Percentiles rank a stretch among this genome's conserved stretches.
phyloP scores from a whole-genome alignment of 2,329 filamentous ascomycete species.

The Arthrobotrys sphaeroides region DNA sequence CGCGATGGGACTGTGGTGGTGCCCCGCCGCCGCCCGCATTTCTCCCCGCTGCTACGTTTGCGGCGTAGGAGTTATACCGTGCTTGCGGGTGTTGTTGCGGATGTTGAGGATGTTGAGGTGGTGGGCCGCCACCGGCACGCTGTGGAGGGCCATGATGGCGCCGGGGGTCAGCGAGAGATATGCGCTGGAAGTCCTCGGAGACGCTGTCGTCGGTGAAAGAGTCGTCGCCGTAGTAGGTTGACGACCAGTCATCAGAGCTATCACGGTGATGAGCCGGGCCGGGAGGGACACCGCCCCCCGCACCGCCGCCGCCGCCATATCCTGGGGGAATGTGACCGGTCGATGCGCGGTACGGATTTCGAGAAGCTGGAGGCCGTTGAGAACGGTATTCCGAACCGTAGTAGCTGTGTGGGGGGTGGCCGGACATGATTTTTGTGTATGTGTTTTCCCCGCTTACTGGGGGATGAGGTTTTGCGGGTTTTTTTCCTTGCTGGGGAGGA shows the following conservation, averaged over 20 bases:
- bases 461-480: conserved; percentile 20
- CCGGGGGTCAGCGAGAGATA: conserved; percentile 9
- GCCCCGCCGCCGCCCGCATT: conserved; percentile 1
- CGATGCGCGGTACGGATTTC: conserved; percentile 42
- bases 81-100: conserved; percentile 28
- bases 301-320: conserved; percentile 29
- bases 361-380: conserved; percentile 25
- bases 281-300: background rate
- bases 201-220: conserved; percentile 50
- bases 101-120: conserved; percentile 13
- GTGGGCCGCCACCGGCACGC: background rate
- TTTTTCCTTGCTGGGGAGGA: background rate
- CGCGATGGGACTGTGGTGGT: conserved; percentile 11
- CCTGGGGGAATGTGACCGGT: conserved; percentile 40
- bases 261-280: conserved; percentile 12
- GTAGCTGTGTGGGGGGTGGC: conserved; percentile 30
- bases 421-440: conserved; percentile 23
- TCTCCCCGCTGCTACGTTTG: conserved; percentile 38
- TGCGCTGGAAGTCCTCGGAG: conserved; percentile 48
- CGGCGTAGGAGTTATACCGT: conserved; percentile 34
- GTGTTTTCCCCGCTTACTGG: background rate
- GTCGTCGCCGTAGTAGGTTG: conserved; percentile 39
- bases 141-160: conserved; percentile 1
- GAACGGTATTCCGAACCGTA: conserved; percentile 24
- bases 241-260: conserved; percentile 47